phyloP scores from a whole-genome alignment of 2,329 filamentous ascomycete genomes.

The Simplicillium sp. region DNA sequence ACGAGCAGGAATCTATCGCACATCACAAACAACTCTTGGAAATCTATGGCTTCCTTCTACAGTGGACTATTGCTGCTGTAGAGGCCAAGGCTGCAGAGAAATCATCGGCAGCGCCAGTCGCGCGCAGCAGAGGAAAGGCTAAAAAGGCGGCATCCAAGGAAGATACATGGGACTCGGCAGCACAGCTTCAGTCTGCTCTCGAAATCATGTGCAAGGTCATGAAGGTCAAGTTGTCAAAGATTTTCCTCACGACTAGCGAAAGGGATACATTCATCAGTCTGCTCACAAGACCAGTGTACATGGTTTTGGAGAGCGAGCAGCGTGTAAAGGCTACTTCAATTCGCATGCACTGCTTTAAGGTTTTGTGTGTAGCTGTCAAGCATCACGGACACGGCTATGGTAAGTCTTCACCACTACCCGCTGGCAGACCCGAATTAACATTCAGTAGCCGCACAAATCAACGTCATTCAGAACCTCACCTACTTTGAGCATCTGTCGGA shows the following conservation, averaged over 20 bases:
- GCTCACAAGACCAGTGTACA: conserved; percentile 85
- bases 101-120: conserved; percentile 56
- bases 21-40: conserved; percentile 90
- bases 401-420: conserved; percentile 27
- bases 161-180: conserved; percentile 76
- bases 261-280: conserved; percentile 89
- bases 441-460: conserved; percentile 76
- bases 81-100: conserved; percentile 92
- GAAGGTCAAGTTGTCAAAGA: conserved; percentile 81
- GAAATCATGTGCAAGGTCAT: conserved; percentile 95
- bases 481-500: conserved; percentile 99
- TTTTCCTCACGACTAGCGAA: conserved; percentile 94
- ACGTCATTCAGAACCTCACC: conserved; percentile 92
- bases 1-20: conserved; percentile 78
- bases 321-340: conserved; percentile 82
- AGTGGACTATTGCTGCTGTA: conserved; percentile 92
- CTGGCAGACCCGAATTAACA: conserved; percentile 16
- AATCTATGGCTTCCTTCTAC: conserved; percentile 85
- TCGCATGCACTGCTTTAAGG: conserved; percentile 95
- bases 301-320: conserved; percentile 89
- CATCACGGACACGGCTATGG: conserved; percentile 96
- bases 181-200: conserved; percentile 78
- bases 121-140: conserved; percentile 63
- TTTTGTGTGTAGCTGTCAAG: conserved; percentile 92
- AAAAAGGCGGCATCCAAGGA: conserved; percentile 76